Base-by-base conservation (phyloP, 2,329 filamentous ascomycete species). In the Setomelanomma holmii region DNA sequence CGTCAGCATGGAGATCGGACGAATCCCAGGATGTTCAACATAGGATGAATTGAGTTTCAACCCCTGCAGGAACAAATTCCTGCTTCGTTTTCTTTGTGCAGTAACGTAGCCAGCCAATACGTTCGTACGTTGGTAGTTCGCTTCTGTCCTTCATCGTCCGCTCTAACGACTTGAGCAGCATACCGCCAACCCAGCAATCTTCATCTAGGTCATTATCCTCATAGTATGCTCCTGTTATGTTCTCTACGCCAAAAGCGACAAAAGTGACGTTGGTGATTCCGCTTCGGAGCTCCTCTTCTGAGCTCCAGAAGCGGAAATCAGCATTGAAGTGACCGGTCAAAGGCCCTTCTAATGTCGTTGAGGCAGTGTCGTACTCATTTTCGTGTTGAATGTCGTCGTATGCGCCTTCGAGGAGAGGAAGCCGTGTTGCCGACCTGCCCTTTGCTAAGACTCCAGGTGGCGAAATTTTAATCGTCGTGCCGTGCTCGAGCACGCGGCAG, bases 101-200 rank as follows among this genome's bases (percentile, higher is more conserved):
- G 22, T 47, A 47, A 7, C 44, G 16, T 1, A 47, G 35, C 44
- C 44, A 47, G 6, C 44, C 44, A 12, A 47, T 4, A 12, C 35
- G 14, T 22, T 47, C 44, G 19, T 30, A 47, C n/a, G 6, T n/a
- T 27, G 20, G 8, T 11, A 21, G 4, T 4, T 10, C 12, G 27
- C 12, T 4, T 40, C 5, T 30, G 10, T n/a, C 36, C n/a, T 6
- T 2, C 22, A 35, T 21, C 11, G 7, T 12, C 8, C 10, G 17
- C 11, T 16, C 6, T 23, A 30, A 8, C 5, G 44, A 21, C n/a
- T 14, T 35, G 4, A 46, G 22, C n/a, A 46, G 4, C 22, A 46
- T 14, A 12, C 34, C 44, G 19, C 23, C 44, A 30, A 40, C 44
- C 44, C 44, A 47, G 23, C 22, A 39, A 8, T 16, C 36, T 10